Base-by-base conservation (phyloP, 2,329 filamentous ascomycete genomes). In the Aspergillus latus region DNA sequence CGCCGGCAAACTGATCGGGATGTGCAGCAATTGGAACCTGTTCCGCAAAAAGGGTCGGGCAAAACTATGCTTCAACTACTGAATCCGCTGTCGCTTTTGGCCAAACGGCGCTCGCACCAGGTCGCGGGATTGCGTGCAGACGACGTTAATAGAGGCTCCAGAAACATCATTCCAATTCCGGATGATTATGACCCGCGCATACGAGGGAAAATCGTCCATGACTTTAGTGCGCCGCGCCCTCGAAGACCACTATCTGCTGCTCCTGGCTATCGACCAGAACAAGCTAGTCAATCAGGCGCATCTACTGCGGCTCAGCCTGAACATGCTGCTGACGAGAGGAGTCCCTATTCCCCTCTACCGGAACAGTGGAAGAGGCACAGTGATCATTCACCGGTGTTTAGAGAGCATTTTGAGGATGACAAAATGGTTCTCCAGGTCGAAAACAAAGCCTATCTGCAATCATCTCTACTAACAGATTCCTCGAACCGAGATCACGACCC, bases 161-260 rank as follows among this genome's bases (percentile, higher is more conserved):
- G 75, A 39, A 80, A 76, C 49, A 65, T 79, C 10, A 72, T 81
- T 15, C 75, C 78, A 2, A 76, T 83, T 52, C 82, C 83, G 2
- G 83, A 84, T 56, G 81, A 85, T 63, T 86, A 84, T 64, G 84
- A 86, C 62, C 84, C 84, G 10, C 78, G 84, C 52, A 87, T 87
- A 57, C 79, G 82, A 51, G 85, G 84, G 15, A 85, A 82, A 48
- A 80, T 84, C 21, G 78, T 87, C 1, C 84, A 88, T 71, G 85
- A 88, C 64, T 88, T 87, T 67, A 86, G 83, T 48, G 82, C 81
- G 3, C 85, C 84, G 5, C 76, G 83, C 50, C 73, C 78, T 42
- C 78, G 79, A 52, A 68, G 71, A 8, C 72, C 73, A 59, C 54
- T 73, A 10, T 71, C 69, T 7, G 59, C 62, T 9, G 60, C 64